phyloP scores from a whole-genome alignment of 2,329 filamentous ascomycete genomes.

The Colletotrichum neosansevieriae region DNA sequence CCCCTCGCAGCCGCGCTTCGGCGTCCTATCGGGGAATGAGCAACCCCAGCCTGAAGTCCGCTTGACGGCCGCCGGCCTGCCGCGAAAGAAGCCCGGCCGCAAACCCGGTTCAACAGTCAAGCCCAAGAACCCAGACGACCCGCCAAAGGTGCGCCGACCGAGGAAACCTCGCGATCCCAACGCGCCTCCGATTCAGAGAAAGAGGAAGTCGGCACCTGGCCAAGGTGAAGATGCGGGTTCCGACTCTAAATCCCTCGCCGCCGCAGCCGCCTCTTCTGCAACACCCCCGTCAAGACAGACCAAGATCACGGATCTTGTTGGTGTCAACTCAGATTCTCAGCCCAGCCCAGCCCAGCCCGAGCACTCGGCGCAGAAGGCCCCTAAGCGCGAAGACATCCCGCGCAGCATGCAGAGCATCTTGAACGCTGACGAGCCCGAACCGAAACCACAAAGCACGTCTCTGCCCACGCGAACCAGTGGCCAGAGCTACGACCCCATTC shows the following conservation, averaged over 20 bases:
- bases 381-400: slow-evolving; percentile 64
- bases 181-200: slow-evolving; percentile 65
- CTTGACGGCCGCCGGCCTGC: slow-evolving; percentile 68
- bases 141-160: slow-evolving; percentile 63
- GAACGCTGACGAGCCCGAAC: slow-evolving; percentile 60
- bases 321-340: slow-evolving; percentile 43
- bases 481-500: slow-evolving; percentile 90
- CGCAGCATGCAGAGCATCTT: slow-evolving; percentile 68
- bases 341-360: slow-evolving; percentile 47
- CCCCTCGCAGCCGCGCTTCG: slow-evolving; percentile 51
- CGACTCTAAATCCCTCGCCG: slow-evolving; percentile 50
- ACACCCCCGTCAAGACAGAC: slow-evolving; percentile 49
- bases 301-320: slow-evolving; percentile 56
- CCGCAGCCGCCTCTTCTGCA: slow-evolving; percentile 45
- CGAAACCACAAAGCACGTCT: slow-evolving; percentile 58
- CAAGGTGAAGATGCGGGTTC: slow-evolving; percentile 52
- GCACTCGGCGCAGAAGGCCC: slow-evolving; percentile 56
- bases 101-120: slow-evolving; percentile 71
- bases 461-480: slow-evolving; percentile 73
- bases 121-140: slow-evolving; percentile 56
- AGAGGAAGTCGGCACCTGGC: slow-evolving; percentile 63
- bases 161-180: slow-evolving; percentile 72
- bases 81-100: slow-evolving; percentile 73
- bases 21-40: slow-evolving; percentile 45
- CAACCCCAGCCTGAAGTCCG: slow-evolving; percentile 38